These are phyloP conservation scores for Closterium sp. DNA, from an alignment of 139 green algal species.

Conservation along the genomic window DNA sequence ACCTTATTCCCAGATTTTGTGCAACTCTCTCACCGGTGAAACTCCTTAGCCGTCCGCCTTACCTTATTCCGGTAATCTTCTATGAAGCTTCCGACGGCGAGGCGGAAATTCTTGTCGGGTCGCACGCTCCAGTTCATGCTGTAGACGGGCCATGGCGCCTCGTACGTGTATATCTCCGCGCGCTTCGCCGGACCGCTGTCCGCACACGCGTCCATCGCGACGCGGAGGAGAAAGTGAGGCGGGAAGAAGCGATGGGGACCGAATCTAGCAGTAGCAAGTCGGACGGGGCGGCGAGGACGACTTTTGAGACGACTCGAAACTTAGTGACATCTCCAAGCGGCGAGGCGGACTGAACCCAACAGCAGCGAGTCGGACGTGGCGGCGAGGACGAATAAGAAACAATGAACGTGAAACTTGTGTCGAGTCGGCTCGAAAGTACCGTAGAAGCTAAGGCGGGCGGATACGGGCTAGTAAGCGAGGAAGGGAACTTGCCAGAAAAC, in stretches of 20 bases:
- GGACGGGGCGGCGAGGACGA: not conserved
- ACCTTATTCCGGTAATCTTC: slow-evolving; percentile 81
- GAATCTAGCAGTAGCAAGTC: not conserved
- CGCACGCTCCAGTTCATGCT: slow-evolving; percentile 94
- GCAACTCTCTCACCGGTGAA: too few species aligned
- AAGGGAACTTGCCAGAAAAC: not conserved
- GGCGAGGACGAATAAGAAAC: not conserved
- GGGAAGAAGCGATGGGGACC: not conserved
- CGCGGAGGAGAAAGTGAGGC: not conserved
- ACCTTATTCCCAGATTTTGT: too few species aligned
- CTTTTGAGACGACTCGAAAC: too few species aligned
- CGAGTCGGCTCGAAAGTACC: not conserved
- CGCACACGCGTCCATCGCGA: slow-evolving; percentile 28
- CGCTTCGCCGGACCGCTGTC: slow-evolving; percentile 37
- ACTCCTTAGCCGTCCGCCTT: not conserved
- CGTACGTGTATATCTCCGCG: slow-evolving; percentile 92
- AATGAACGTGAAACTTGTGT: not conserved
- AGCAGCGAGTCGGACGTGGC: not conserved
- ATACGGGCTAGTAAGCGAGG: not conserved
- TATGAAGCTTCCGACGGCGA: slow-evolving; percentile 88
- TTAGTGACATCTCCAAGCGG: too few species aligned
- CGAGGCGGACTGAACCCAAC: not conserved
- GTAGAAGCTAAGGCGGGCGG: not conserved
- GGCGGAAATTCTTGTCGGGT: slow-evolving; percentile 79
- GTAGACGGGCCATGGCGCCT: slow-evolving; percentile 76